Evolutionary conservation across 441 rosid genomes (phyloP), one percentile per base, ranked within the genome.

Genomic region (Flueggea neowawraea): DNA sequence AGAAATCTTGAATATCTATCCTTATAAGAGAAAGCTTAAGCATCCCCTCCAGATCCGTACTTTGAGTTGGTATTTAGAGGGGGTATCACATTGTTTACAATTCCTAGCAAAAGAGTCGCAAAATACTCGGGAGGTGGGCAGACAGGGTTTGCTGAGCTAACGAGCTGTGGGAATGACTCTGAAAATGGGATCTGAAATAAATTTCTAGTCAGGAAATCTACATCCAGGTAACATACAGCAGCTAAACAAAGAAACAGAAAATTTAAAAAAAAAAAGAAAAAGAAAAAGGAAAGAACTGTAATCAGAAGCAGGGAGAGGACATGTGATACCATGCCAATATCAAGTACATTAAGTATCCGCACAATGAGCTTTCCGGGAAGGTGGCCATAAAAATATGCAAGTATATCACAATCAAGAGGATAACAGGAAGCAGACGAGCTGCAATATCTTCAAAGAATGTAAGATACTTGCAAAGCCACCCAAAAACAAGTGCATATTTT

Each of bases 51-150:
- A 60, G 96, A 75, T 67, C 86, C 91, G 58, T 81, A 80, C 72
- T 81, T 88, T 28, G 89, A 73, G 74, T 75, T 87, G 77, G 88
- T 79, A 79, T 78, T 84, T 67, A 95, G 77, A 64, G 94, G 88
- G 64, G 99, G 96, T 76, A 91, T 82, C 54, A 95, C 97, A 68
- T 95, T 85, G 78, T 91, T 95, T 73, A 95, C 97, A 41, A 95
- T 84, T 63, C 88, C 90, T 80, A 89, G 74, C 63, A 95, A 72
- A 49, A 95, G 89, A 74, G 85, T 81, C 51, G 96, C 95, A 73
- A 91, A 95, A 79, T 95, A 95, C 69, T 95, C 99, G 8, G 84
- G 75, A 64, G 99, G 97, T n/a, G 96, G 99, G 76, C 94, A 84
- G 53, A 74, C 82, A 12, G 97, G 80, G 77, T 75, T 82, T 54